Conservation (phyloP, 2,329 filamentous ascomycete species). For the Clarireedia paspali region DNA sequence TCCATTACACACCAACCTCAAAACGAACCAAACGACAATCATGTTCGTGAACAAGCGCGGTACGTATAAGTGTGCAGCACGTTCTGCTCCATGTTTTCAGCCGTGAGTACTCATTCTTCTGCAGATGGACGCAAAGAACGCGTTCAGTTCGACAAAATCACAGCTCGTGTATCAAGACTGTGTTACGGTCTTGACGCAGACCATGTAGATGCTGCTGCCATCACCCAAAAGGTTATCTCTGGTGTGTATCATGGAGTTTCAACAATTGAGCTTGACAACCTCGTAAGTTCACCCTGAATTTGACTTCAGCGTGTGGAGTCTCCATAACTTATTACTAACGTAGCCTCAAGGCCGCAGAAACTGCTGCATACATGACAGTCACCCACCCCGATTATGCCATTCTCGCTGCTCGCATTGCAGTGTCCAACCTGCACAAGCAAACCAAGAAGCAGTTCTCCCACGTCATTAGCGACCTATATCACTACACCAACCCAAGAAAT, state of each 20-base stretch:
- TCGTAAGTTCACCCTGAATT: constrained; percentile 54
- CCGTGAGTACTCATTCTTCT: background rate
- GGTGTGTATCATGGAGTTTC: constrained; percentile 98
- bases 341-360: constrained; percentile 76
- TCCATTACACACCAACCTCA: constrained; percentile 8
- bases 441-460: constrained; percentile 99
- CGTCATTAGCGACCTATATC: constrained; percentile 85
- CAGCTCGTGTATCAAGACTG: constrained; percentile 90
- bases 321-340: constrained; percentile 15
- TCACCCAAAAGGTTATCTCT: constrained; percentile 98
- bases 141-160: constrained; percentile 99
- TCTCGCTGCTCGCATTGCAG: constrained; percentile 93
- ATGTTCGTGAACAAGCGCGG: constrained; percentile 32
- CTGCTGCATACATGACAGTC: constrained; percentile 98
- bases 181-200: constrained; percentile 95
- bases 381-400: constrained; percentile 99
- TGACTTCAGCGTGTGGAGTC: background rate
- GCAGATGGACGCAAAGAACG: constrained; percentile 98
- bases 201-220: constrained; percentile 95
- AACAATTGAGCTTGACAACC: constrained; percentile 90
- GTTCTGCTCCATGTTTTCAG: background rate
- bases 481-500: constrained; percentile 96
- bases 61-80: constrained; percentile 20
- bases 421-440: constrained; percentile 99
- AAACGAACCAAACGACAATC: constrained; percentile 14